Conservation (phyloP, 257 asterid species). For the Datura wrightii region DNA sequence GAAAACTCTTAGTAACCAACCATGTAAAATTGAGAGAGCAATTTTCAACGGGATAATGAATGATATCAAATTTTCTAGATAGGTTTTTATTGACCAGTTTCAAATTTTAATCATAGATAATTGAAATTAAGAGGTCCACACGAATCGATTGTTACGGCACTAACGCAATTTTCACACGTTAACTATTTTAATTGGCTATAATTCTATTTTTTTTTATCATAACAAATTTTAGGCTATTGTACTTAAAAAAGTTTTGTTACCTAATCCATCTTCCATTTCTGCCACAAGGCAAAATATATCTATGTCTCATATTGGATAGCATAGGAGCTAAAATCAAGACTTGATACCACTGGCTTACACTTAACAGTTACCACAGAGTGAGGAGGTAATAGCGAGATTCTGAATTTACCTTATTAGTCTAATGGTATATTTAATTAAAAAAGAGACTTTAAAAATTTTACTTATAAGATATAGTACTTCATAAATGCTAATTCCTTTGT, state of each 20-base stretch:
- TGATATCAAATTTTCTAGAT: background rate
- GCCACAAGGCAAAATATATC: background rate
- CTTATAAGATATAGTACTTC: background rate
- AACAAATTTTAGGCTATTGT: background rate
- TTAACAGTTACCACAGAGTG: no score
- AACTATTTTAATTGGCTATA: background rate
- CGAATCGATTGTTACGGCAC: background rate
- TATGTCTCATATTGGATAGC: background rate
- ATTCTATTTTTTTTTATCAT: background rate
- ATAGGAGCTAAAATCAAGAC: background rate
- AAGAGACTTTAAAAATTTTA: background rate
- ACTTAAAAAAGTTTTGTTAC: background rate
- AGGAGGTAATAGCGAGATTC: background rate
- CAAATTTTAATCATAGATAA: background rate
- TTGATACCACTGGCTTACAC: no score
- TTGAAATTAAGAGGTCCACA: background rate
- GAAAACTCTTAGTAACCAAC: background rate
- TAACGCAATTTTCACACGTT: background rate
- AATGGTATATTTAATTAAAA: background rate
- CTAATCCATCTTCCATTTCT: background rate
- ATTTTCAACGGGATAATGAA: background rate
- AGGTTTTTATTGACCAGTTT: background rate
- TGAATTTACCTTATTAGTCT: background rate
- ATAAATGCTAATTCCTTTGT: background rate
- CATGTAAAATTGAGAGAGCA: no score